Evolutionary conservation across 2,329 filamentous ascomycete genomes (phyloP).

Genomic region (Alternaria dauci): DNA sequence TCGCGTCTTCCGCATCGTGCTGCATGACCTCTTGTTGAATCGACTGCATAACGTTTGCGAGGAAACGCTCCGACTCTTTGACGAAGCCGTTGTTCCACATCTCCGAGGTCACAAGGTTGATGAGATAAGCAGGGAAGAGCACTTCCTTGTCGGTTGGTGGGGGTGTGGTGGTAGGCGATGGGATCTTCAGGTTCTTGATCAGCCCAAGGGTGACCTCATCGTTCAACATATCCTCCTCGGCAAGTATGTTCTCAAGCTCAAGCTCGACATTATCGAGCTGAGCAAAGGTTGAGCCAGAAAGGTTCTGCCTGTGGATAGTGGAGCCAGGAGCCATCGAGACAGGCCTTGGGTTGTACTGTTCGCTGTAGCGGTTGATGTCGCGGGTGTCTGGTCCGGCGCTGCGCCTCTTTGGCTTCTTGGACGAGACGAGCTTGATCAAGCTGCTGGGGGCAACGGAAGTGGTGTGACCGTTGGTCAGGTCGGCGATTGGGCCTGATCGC

Average conservation of each 20-base stretch:
- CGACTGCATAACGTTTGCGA: conserved; percentile 99
- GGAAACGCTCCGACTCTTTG: conserved; percentile 97
- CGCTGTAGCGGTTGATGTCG: conserved; percentile 88
- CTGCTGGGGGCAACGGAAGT: conserved; percentile 65
- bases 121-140: conserved; percentile 96
- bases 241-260: conserved; percentile 91
- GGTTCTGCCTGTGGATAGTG: conserved; percentile 71
- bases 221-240: conserved; percentile 94
- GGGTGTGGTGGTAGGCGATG: conserved; percentile 82
- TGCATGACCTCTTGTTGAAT: conserved; percentile 99
- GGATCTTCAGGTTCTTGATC: conserved; percentile 96
- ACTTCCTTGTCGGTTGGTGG: conserved; percentile 98
- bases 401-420: conserved; percentile 94
- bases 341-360: conserved; percentile 90
- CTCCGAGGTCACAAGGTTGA: conserved; percentile 98
- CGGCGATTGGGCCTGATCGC: conserved; percentile 73
- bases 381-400: conserved; percentile 88
- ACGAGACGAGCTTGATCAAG: conserved; percentile 94
- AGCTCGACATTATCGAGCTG: conserved; percentile 90
- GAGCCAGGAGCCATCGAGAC: conserved; percentile 90
- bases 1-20: conserved; percentile 94
- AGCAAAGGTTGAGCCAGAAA: conserved; percentile 80
- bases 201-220: conserved; percentile 96
- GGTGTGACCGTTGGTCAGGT: conserved; percentile 70
- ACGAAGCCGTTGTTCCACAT: conserved; percentile 99